These are phyloP conservation scores for Pseudevernia furfuracea DNA, from an alignment of 495 filamentous ascomycete species.

Conservation along the genomic window DNA sequence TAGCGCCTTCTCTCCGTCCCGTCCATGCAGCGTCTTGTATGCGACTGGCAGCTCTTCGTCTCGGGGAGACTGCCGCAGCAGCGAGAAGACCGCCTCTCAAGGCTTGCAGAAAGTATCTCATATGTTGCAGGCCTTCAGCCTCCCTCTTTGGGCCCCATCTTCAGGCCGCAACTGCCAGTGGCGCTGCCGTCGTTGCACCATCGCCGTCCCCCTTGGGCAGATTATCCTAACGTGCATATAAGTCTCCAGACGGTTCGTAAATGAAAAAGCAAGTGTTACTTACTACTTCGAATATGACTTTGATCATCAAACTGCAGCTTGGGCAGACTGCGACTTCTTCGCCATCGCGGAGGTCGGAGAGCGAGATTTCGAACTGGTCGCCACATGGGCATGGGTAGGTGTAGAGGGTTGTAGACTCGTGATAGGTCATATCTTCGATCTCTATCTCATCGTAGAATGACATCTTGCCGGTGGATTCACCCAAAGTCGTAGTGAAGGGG, in stretches of 20 bases:
- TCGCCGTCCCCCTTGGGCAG: slow-evolving; percentile 24
- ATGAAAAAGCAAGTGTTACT: slow-evolving; percentile 21
- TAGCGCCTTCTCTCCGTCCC: not conserved
- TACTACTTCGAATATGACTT: slow-evolving; percentile 85
- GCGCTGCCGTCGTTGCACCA: slow-evolving; percentile 6
- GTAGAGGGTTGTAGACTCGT: slow-evolving; percentile 74
- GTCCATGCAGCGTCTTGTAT: not conserved
- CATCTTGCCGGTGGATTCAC: slow-evolving; percentile 13
- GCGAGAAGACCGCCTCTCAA: not conserved
- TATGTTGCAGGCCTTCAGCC: not conserved
- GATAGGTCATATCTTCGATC: slow-evolving; percentile 98
- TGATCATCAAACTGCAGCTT: slow-evolving; percentile 92
- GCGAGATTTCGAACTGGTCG: slow-evolving; percentile 89
- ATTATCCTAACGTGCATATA: slow-evolving; percentile 23
- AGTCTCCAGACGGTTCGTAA: not conserved
- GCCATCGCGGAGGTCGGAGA: slow-evolving; percentile 76
- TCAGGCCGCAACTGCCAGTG: slow-evolving; percentile 21
- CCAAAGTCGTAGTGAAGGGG: not conserved
- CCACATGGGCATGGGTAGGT: slow-evolving; percentile 96
- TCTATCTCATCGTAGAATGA: slow-evolving; percentile 97
- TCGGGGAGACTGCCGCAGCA: not conserved
- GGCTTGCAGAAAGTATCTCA: not conserved
- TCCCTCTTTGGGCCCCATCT: not conserved
- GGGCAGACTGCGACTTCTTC: slow-evolving; percentile 93
- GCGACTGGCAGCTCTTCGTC: not conserved